Conservation (phyloP, 345 rosid genomes). For the Citrus glauca region DNA sequence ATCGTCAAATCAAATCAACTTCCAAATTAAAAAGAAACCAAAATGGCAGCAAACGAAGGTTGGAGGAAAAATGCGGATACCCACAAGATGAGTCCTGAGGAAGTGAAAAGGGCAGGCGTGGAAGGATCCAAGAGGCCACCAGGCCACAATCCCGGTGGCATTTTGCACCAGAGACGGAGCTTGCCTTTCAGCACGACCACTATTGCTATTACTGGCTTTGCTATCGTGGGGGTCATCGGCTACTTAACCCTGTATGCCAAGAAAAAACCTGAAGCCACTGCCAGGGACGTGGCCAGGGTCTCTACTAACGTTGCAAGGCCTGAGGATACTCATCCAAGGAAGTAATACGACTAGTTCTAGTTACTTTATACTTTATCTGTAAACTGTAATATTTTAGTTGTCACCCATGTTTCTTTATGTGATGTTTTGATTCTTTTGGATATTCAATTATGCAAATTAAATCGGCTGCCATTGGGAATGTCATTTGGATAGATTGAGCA, state of each 20-base stretch:
- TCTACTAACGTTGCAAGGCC: constrained; percentile 39
- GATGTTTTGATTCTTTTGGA: no score
- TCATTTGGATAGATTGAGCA: no score
- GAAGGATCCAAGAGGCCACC: constrained; percentile 60
- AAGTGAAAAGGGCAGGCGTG: constrained; percentile 48
- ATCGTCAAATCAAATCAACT: no score
- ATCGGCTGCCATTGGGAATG: no score
- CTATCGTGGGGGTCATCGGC: constrained; percentile 44
- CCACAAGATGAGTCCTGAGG: constrained; percentile 60
- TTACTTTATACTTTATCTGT: background rate
- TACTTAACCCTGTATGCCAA: constrained; percentile 42
- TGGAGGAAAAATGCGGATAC: constrained; percentile 65
- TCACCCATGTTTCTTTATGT: background rate
- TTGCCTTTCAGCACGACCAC: constrained; percentile 51
- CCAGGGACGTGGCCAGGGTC: constrained; percentile 48
- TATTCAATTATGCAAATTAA: no score
- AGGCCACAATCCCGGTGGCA: constrained; percentile 46
- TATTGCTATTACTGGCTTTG: constrained; percentile 50
- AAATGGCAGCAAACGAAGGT: constrained; percentile 41
- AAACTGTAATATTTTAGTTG: background rate
- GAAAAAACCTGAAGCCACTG: constrained; percentile 61
- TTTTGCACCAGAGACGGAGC: constrained; percentile 63
- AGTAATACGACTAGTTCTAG: constrained; percentile 16
- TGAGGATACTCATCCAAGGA: constrained; percentile 55
- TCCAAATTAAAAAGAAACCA: background rate